Conservation (phyloP, 176 grass and related monocot genomes). For the Oryza nivara region DNA sequence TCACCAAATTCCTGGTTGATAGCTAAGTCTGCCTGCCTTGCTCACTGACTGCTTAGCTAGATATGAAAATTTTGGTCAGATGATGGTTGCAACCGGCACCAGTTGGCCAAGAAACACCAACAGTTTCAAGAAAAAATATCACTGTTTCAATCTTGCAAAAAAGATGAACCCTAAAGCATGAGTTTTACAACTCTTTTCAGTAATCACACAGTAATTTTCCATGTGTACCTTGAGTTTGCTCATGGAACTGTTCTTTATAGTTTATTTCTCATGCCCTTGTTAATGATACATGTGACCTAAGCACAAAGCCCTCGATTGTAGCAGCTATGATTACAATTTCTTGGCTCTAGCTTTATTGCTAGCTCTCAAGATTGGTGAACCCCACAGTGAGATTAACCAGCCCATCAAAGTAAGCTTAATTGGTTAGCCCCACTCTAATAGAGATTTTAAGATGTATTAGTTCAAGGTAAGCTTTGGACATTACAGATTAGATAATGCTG, state of each 20-base stretch:
- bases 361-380: slow-evolving; percentile 40
- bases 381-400: slow-evolving; percentile 25
- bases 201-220: not conserved
- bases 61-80: not conserved
- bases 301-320: slow-evolving; percentile 21
- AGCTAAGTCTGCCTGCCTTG: not conserved
- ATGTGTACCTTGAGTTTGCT: not conserved
- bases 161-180: not conserved
- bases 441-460: slow-evolving; percentile 32
- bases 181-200: not conserved
- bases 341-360: slow-evolving; percentile 26
- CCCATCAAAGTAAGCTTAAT: slow-evolving; percentile 18
- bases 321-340: slow-evolving; percentile 41
- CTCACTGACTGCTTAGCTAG: not conserved
- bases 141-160: not conserved
- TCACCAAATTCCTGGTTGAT: not conserved
- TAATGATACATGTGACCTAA: not conserved
- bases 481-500: slow-evolving; percentile 34
- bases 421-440: slow-evolving; percentile 17
- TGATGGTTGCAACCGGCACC: not conserved
- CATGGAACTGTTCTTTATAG: not conserved
- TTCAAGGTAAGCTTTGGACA: slow-evolving; percentile 29
- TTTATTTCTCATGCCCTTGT: not conserved
- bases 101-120: not conserved
- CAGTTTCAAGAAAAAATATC: not conserved